Evolutionary conservation across 176 grass and related monocot species (phyloP).

Genomic region (Musa schizocarpa): DNA sequence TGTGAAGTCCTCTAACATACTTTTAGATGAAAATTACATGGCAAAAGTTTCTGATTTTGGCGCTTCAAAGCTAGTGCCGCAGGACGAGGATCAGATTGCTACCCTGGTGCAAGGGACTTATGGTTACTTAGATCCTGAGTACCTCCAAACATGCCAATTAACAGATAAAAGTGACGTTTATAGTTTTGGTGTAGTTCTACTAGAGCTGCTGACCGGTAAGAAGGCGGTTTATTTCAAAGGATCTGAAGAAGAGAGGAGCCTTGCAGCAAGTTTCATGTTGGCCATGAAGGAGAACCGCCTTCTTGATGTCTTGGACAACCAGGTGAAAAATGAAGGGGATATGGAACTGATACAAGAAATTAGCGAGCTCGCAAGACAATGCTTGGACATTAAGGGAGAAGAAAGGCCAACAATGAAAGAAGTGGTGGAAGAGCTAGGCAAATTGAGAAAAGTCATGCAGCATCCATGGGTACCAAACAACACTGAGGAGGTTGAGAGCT

Average conservation of each 20-base stretch:
- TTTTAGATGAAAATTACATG: background rate
- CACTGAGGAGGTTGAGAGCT: background rate
- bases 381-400: background rate
- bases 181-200: slow-evolving; percentile 5
- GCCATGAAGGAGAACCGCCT: background rate
- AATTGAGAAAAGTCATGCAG: background rate
- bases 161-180: slow-evolving; percentile 15
- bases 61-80: background rate
- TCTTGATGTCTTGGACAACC: background rate
- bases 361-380: background rate
- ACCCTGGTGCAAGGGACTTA: slow-evolving; percentile 5
- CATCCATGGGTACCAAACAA: background rate
- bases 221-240: background rate
- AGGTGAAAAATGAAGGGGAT: background rate
- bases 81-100: background rate
- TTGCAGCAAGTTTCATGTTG: background rate
- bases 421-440: background rate
- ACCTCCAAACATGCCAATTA: slow-evolving; percentile 1
- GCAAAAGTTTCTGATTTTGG: slow-evolving; percentile 12
- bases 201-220: background rate
- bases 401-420: slow-evolving; percentile 8
- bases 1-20: slow-evolving; percentile 13
- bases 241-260: background rate
- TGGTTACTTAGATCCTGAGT: slow-evolving; percentile 8
- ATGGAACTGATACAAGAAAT: background rate